Percentiles rank a stretch among this genome's conserved stretches.
Conservation (phyloP, 2,329 filamentous ascomycete genomes). For the Coleophoma cylindrospora region DNA sequence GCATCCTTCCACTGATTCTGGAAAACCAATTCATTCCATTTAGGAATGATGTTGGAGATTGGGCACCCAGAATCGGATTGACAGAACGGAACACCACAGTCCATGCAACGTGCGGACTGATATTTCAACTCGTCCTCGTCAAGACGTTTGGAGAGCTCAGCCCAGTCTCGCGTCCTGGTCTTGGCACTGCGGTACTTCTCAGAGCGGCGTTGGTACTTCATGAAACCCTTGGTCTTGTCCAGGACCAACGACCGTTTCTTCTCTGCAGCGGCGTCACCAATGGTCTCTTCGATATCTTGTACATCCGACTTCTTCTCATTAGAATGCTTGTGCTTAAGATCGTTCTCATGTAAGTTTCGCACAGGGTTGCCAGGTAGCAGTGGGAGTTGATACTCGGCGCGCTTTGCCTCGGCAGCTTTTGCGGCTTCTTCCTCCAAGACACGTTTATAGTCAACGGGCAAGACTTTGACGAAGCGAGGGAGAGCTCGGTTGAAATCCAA, state of each 20-base stretch:
- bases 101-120: conserved; percentile 95
- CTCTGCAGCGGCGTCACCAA: conserved; percentile 77
- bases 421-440: conserved; percentile 80
- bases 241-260: conserved; percentile 88
- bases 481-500: conserved; percentile 94
- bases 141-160: conserved; percentile 79
- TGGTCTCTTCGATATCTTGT: conserved; percentile 85
- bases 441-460: conserved; percentile 94
- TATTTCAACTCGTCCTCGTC: conserved; percentile 96
- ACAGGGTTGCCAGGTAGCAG: conserved; percentile 64
- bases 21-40: conserved; percentile 85
- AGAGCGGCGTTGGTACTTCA: conserved; percentile 88
- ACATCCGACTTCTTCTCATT: conserved; percentile 63
- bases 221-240: conserved; percentile 97
- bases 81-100: conserved; percentile 97
- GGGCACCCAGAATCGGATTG: conserved; percentile 95
- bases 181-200: conserved; percentile 89
- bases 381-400: conserved; percentile 76
- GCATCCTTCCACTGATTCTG: conserved; percentile 83
- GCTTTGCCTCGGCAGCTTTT: conserved; percentile 81
- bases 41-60: conserved; percentile 96
- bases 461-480: conserved; percentile 85
- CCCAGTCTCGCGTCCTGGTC: conserved; percentile 88
- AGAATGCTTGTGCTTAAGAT: conserved; percentile 54
- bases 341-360: conserved; percentile 44